These are phyloP conservation scores for Chrysosporium queenslandicum DNA, from an alignment of 2,329 filamentous ascomycete species.

Conservation along the genomic window DNA sequence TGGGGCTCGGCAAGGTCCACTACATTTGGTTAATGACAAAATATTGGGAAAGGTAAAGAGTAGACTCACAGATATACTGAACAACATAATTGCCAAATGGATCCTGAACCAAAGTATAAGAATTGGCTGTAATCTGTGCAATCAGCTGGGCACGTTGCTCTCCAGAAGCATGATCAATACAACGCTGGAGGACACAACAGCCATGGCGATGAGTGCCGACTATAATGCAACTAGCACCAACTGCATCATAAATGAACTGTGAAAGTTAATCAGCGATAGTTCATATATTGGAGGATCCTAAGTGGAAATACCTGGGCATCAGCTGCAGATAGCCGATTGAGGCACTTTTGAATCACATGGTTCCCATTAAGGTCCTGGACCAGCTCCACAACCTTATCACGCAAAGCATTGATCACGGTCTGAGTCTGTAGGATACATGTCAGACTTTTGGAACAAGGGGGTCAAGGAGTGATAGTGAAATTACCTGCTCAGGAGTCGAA, in stretches of 20 bases:
- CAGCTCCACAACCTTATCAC: conserved; percentile 76
- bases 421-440: conserved; percentile 44
- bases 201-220: conserved; percentile 96
- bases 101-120: conserved; percentile 84
- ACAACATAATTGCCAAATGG: conserved; percentile 98
- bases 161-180: conserved; percentile 91
- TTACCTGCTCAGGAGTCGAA: conserved; percentile 65
- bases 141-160: conserved; percentile 83
- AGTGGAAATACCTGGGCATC: conserved; percentile 54
- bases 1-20: conserved; percentile 76
- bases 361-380: conserved; percentile 98
- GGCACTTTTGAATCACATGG: conserved; percentile 97
- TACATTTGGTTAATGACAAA: neutral
- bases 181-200: conserved; percentile 94
- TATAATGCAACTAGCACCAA: conserved; percentile 73
- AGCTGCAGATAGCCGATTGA: conserved; percentile 77
- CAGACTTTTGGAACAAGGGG: neutral
- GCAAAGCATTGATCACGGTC: conserved; percentile 76
- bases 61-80: conserved; percentile 64
- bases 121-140: conserved; percentile 73
- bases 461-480: neutral
- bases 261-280: conserved; percentile 12
- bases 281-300: neutral
- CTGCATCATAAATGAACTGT: conserved; percentile 87
- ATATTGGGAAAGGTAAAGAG: neutral